A percentile compares a stretch with the other conserved stretches of the same genome.
phyloP scores from a whole-genome alignment of 768 basidiomycete species.

The Boletus reticuloceps region DNA sequence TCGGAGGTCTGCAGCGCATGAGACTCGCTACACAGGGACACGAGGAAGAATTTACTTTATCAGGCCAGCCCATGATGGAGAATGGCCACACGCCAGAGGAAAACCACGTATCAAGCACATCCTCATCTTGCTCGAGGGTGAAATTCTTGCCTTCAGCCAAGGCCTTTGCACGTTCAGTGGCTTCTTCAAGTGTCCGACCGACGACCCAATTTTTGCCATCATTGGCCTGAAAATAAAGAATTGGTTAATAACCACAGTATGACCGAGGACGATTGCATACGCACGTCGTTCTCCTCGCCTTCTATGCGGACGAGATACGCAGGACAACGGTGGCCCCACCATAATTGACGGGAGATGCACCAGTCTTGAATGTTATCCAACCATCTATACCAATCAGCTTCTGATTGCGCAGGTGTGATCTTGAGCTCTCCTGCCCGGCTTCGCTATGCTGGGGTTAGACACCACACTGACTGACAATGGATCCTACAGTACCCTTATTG shows the following conservation, averaged over 20 bases:
- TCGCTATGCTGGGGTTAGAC: conserved; percentile 47
- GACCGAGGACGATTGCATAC: conserved; percentile 15
- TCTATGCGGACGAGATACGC: conserved; percentile 91
- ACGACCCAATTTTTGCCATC: conserved; percentile 91
- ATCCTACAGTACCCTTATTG: conserved; percentile 60
- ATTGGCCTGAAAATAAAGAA: conserved; percentile 38
- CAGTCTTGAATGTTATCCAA: conserved; percentile 94
- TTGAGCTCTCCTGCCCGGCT: conserved; percentile 83
- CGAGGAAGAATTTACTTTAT: conserved; percentile 53
- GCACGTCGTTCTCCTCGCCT: conserved; percentile 65
- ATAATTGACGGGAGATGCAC: conserved; percentile 98
- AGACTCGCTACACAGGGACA: background rate
- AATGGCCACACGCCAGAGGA: conserved; percentile 97
- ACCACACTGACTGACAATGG: background rate
- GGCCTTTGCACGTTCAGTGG: conserved; percentile 66
- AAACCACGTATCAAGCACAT: conserved; percentile 99
- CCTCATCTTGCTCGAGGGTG: conserved; percentile 87
- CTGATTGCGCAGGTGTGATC: conserved; percentile 82
- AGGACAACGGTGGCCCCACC: conserved; percentile 98
- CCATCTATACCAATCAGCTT: conserved; percentile 96
- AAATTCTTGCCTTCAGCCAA: conserved; percentile 69
- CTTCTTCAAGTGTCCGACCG: conserved; percentile 75
- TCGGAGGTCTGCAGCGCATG: conserved; percentile 63
- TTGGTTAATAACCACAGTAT: background rate
- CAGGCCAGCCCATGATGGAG: conserved; percentile 96